Evolutionary conservation across 108 stramenopile genomes (phyloP), one percentile per base, ranked within the genome.

Genomic region (Discostella stelligeroides): DNA sequence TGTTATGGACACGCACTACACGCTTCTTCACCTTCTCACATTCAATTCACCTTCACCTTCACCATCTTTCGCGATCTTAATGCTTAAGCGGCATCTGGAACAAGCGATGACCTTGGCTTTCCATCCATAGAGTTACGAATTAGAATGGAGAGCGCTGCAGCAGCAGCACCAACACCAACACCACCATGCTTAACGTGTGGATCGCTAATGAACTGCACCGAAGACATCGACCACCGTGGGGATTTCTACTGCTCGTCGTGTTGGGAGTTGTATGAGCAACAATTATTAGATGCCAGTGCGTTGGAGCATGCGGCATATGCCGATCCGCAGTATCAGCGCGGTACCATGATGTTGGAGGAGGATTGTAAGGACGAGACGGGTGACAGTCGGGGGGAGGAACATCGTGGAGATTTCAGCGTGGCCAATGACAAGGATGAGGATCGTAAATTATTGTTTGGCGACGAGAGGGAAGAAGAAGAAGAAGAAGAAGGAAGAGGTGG

Each of bases 151-250:
- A n/a, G n/a, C n/a, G n/a, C n/a, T n/a, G 34, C 43, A 45, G 43
- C 9, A 17, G n/a, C 43, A 45, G n/a, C 43, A 45, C 2, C 43
- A 45, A 2, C 43, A 45, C 7, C 43, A 45, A 82, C 84, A 10
- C 86, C 83, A 75, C 86, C 88, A 21, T 68, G 67, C 56, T 13
- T 20, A 45, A 75, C 73, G 6, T 75, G 73, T 49, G 47, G 41
- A 40, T 38, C 66, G 11, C 58, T 25, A 7, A 10, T 24, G 14
- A 48, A 75, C 20, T 59, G 58, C 59, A 66, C 60, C 17, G 66
- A 68, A 60, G 73, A 75, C 38, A 17, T 48, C 0, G 73, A 75
- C 61, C 60, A 67, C 34, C 65, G 47, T n/a, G 73, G 73, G 2
- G 40, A 50, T 23, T 68, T 41, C 28, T 75, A 68, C 39, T 75